Evolutionary conservation across 176 grass and related monocot species (phyloP).

Genomic region (Hsuehochloa calcarea): DNA sequence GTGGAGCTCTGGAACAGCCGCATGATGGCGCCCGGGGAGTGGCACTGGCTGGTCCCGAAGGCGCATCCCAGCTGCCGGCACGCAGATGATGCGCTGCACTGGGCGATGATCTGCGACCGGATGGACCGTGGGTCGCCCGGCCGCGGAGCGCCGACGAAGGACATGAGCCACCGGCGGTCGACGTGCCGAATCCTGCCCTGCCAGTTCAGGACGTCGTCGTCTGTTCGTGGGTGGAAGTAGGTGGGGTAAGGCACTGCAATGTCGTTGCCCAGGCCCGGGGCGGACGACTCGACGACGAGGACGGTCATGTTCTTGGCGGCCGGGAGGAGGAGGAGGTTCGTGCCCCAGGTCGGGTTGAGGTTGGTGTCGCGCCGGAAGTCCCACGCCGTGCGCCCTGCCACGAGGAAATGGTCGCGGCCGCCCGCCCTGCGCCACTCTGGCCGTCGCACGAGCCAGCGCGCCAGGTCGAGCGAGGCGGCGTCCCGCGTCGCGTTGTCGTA

Average conservation of each 20-base stretch:
- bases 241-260: constrained; percentile 60
- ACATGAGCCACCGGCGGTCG: constrained; percentile 42
- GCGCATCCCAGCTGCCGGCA: constrained; percentile 47
- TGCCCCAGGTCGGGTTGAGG: constrained; percentile 43
- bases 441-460: constrained; percentile 25
- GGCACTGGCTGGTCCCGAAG: constrained; percentile 33
- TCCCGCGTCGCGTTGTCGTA: constrained; percentile 23
- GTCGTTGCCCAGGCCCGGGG: constrained; percentile 29
- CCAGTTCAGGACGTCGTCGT: constrained; percentile 42
- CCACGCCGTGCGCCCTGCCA: constrained; percentile 50
- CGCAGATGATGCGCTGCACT: constrained; percentile 31
- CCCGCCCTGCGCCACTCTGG: constrained; percentile 38
- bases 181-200: constrained; percentile 33
- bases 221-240: constrained; percentile 59
- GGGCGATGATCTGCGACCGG: constrained; percentile 49
- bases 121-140: constrained; percentile 30
- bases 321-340: constrained; percentile 26
- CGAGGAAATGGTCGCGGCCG: constrained; percentile 50
- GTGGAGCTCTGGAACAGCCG: constrained; percentile 36
- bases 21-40: constrained; percentile 38
- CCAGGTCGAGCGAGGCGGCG: constrained; percentile 33
- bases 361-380: constrained; percentile 43
- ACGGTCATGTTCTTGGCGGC: constrained; percentile 52
- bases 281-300: constrained; percentile 50
- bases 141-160: constrained; percentile 54